Evolutionary conservation across 177 flowering plant genomes (phyloP), one percentile per base, ranked within the genome.

Genomic region (Vitis hybrid): DNA sequence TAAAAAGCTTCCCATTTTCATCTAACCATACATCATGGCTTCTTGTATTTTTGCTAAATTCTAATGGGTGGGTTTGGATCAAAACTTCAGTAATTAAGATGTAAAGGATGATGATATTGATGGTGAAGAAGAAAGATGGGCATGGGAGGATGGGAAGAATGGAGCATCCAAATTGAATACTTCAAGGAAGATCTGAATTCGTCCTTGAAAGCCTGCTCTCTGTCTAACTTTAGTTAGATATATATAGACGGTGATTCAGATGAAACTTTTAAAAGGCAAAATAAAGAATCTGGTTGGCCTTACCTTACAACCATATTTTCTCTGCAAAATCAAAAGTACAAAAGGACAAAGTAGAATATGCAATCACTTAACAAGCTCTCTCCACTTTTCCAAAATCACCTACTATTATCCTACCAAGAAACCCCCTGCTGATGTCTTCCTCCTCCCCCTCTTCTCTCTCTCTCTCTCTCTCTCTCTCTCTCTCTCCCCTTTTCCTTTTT

Each of bases 321-420:
- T 39, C 39, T 65, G 69, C 15, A 56, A 61, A 39, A 70, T 29
- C 26, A 59, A 53, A 67, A 73, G 62, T 10, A 62, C 70, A 65
- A 75, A 58, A 70, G 59, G 78, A 82, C 82, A 78, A 78, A 81
- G 75, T 63, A 77, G 78, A 81, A 81, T 74, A 75, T 77, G 84
- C 78, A 79, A 76, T 74, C 76, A 71, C 68, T 18, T 19, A 72
- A 74, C 64, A 71, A 64, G 52, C 48, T 58, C 59, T 80, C 84
- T 81, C 84, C 81, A 81, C 55, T 72, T 78, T 69, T 72, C 78
- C 82, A 74, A 82, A 76, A 65, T 74, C 73, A 70, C 74, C 82
- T 79, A 80, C 45, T 74, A 73, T 53, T 63, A 67, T 72, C 77
- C 79, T 73, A 60, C 75, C 73, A 62, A 66, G 61, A 78, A 80